Conservation (phyloP, 345 rosid genomes). For the Eucalyptus virginea region DNA sequence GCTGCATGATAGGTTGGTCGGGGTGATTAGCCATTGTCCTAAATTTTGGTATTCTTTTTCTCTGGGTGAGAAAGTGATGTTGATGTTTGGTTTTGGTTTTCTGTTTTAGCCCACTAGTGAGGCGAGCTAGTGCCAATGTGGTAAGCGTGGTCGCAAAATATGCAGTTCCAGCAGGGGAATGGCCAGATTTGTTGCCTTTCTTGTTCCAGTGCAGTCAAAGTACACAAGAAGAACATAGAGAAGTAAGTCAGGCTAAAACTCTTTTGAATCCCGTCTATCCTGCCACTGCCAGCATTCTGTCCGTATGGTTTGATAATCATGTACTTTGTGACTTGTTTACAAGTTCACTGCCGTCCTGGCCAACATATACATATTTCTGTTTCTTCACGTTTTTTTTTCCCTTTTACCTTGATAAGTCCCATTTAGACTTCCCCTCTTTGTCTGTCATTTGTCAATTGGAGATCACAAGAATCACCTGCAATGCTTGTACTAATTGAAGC, state of each 20-base stretch:
- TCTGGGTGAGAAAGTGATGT: not conserved
- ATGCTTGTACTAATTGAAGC: not conserved
- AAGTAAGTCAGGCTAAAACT: constrained; percentile 27
- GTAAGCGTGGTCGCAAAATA: constrained; percentile 92
- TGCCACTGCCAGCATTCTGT: not conserved
- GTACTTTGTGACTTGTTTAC: not conserved
- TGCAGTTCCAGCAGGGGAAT: constrained; percentile 93
- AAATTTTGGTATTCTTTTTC: not conserved
- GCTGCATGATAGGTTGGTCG: not conserved
- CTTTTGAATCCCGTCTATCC: not conserved
- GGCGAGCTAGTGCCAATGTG: constrained; percentile 98
- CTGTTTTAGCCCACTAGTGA: constrained; percentile 63
- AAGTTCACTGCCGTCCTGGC: not conserved
- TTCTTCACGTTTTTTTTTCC: not conserved
- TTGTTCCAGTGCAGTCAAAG: constrained; percentile 96
- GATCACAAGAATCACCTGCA: not conserved
- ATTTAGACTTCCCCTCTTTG: not conserved
- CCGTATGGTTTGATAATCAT: not conserved
- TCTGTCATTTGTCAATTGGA: not conserved
- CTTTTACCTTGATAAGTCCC: not conserved
- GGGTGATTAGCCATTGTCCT: not conserved
- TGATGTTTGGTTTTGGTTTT: not conserved
- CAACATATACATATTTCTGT: not conserved
- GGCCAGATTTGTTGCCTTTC: constrained; percentile 89
- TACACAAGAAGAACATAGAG: constrained; percentile 92